Evolutionary conservation across 768 basidiomycete genomes (phyloP), one percentile per base, ranked within the genome.

Genomic region (Rhizopogon roseolus): DNA sequence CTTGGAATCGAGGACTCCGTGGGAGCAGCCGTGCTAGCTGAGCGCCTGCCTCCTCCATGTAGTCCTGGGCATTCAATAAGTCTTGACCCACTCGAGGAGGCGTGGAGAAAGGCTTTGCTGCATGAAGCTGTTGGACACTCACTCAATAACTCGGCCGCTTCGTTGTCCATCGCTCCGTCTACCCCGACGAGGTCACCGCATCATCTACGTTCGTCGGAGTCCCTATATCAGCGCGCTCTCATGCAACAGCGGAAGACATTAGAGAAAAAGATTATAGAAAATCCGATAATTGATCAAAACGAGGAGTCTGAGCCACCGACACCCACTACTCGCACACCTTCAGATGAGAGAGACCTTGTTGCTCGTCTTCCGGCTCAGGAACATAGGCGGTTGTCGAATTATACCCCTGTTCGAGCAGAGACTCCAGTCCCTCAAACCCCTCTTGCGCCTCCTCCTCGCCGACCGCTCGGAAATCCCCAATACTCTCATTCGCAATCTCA

Each of bases 121-220:
- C 82, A 82, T 19, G 81, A 90, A 66, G 91, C 89, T 36, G 89
- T 93, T 17, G 82, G 85, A 50, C 85, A 85, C 66, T 90, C 89
- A 4, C 71, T 90, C 37, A 82, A 80, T 56, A 80, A 76, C 51
- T 80, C 78, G 19, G 79, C 77, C 17, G 60, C 69, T 25, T 71
- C 75, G 13, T 50, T 50, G n/a, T 69, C 67, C 11, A 19, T 25
- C 6, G 54, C 53, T 11, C 57, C 27, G 44, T 77, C 78, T 9
- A 76, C 78, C 25, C 58, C 74, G 25, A 57, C 66, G 17, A 76
- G 76, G 44, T 42, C 56, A 1, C 62, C 64, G 11, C 58, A 63
- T 17, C 61, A 52, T 32, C 50, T 51, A 1, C 59, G 43, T 11
- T 69, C 66, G 7, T 52, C 60, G 2, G 64, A 66, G 7, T 66